Base-by-base conservation (phyloP, 1,284 basidiomycete genomes). In the Fomitopsis palustris region DNA sequence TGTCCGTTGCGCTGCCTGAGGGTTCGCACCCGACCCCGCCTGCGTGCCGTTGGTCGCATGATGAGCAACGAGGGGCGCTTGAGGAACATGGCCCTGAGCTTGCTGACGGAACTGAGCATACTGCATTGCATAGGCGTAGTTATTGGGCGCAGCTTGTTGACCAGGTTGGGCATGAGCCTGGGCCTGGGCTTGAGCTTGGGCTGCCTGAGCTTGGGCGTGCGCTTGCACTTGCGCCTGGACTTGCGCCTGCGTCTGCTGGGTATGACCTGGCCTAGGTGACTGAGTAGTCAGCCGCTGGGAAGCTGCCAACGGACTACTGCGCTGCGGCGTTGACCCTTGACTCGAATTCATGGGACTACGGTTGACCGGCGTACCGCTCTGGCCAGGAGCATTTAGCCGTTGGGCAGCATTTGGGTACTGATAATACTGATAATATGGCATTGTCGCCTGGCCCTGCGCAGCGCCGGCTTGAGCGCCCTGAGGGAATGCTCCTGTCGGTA, bases 221-320 rank as follows among this genome's bases (percentile, higher is more conserved):
- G 56, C 33, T 51, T 64, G 62, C 25, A 55, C 61, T 6, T 61
- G 60, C 19, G 62, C 61, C 8, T 62, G 60, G 10, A 61, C 61
- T 27, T 51, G 49, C 2, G 58, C 35, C 54, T 64, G 63, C 8
- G 53, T 33, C 19, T 65, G 62, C 23, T 62, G 67, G 23, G 58
- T 58, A 25, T 59, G 41, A 19, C 55, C 52, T 9, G 69, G 68
- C 66, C 69, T 69, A 16, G 69, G 69, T 8, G 69, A 69, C 31
- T 67, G 68, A 5, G 66, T 35, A 1, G 60, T 52, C 42, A 66
- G 55, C 25, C 57, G 62, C 42, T 60, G 66, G 35, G 56, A 66
- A 21, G 61, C 55, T n/a, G 64, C 64, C 60, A 71, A 61, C 12
- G 71, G 70, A 58, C 70, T 73, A 47, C 56, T 68, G 33, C 65